Evolutionary conservation across 1,139 yeast species (phyloP), one percentile per base, ranked within the genome.

Genomic region (Scheffersomyces insectosa): DNA sequence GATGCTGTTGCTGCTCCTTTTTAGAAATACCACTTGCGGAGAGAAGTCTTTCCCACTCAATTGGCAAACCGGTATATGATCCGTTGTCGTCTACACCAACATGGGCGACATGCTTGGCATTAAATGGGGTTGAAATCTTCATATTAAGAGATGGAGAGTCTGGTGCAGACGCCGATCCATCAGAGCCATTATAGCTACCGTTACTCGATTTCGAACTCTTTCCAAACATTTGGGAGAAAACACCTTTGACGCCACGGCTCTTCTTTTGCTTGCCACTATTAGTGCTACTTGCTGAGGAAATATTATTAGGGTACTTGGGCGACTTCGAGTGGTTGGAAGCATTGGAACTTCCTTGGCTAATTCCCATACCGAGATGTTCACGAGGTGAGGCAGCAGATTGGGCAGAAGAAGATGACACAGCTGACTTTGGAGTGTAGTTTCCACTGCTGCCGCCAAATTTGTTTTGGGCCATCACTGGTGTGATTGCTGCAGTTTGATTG

Each of bases 61-160:
- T 82, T 1, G 98, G 99, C 42, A 91, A 73, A 2, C 97, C 98
- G 2, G 93, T 87, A 57, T 86, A 91, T 45, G 88, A 84, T 8
- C 97, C 96, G 29, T 93, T 85, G 54, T 82, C 85, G 62, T 91
- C 93, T 46, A 87, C 85, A 16, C 96, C 97, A 10, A 93, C 98
- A 63, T 93, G 98, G 3, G 95, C 89, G 34, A 89, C 87, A 60
- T 90, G 96, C 56, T 88, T 85, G 28, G 95, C 88, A 59, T 88
- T 90, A 63, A 85, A 89, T 0, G 98, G 98, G 1, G 90, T 85
- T 31, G 96, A 87, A 40, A 93, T 90, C 53, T 83, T 84, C 65
- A 85, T 71, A 42, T 75, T 72, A 46, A 56, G 68, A 44, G 53
- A 75, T 5, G 67, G 56, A 9, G 45, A 45, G 14, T 50, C 59